Conservation (phyloP, 352 stramenopile species). For the Phytophthora boehmeriae region DNA sequence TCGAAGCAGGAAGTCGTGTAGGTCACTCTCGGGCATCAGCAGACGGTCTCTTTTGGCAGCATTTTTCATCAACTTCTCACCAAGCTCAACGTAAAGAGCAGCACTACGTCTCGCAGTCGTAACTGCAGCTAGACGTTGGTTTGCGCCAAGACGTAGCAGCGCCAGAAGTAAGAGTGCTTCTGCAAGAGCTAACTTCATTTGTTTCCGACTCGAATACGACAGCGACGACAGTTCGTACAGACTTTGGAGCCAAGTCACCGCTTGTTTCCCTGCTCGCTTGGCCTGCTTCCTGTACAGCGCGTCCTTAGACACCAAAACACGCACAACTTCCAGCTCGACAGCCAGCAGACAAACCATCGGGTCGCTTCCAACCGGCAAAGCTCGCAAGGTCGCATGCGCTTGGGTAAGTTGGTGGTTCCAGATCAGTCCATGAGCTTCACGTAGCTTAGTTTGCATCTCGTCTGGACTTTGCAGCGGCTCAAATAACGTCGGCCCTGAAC, state of each 20-base stretch:
- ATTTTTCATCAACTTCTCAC: slow-evolving; percentile 18
- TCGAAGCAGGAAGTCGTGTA: slow-evolving; percentile 19
- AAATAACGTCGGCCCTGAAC: slow-evolving; percentile 5
- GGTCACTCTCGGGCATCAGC: slow-evolving; percentile 14
- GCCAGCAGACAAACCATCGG: slow-evolving; percentile 29
- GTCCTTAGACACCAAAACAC: slow-evolving; percentile 50
- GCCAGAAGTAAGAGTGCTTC: slow-evolving; percentile 39
- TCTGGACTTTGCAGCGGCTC: slow-evolving; percentile 11
- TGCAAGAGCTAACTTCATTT: slow-evolving; percentile 28
- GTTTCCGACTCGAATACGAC: slow-evolving; percentile 30
- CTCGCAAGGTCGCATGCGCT: slow-evolving; percentile 8
- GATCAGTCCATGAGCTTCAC: slow-evolving; percentile 25
- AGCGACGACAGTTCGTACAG: slow-evolving; percentile 37
- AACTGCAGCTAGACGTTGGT: slow-evolving; percentile 35
- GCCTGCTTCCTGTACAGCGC: slow-evolving; percentile 30
- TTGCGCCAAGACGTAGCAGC: slow-evolving; percentile 32
- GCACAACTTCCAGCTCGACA: slow-evolving; percentile 38
- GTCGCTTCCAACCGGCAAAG: slow-evolving; percentile 22
- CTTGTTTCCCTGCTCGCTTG: slow-evolving; percentile 19
- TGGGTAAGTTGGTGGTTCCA: slow-evolving; percentile 39
- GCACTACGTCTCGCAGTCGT: slow-evolving; percentile 32
- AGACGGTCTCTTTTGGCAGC: slow-evolving; percentile 16
- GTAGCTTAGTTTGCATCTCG: slow-evolving; percentile 23
- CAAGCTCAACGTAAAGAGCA: slow-evolving; percentile 27
- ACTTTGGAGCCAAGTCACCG: slow-evolving; percentile 34